Percentiles rank a stretch among this genome's conserved stretches.
phyloP scores from a whole-genome alignment of 2,329 filamentous ascomycete genomes.

The Venturia asperata region DNA sequence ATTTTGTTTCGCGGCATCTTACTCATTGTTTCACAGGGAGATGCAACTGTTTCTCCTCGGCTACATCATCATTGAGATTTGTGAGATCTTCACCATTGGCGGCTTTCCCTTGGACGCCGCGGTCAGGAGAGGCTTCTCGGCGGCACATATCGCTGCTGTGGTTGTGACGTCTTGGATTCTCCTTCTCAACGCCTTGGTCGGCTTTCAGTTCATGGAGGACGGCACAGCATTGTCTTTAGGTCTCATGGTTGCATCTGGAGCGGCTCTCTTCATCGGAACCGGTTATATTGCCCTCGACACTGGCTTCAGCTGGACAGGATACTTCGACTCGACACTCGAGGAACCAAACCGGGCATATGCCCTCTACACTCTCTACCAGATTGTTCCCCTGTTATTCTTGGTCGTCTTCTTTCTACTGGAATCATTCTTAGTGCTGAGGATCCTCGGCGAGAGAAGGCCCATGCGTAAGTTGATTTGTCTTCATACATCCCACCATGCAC shows the following conservation, averaged over 20 bases:
- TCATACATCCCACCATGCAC: conserved; percentile 5
- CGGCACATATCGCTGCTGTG: conserved; percentile 84
- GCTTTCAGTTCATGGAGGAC: conserved; percentile 89
- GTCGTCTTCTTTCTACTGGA: conserved; percentile 81
- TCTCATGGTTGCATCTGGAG: conserved; percentile 64
- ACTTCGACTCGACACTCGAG: conserved; percentile 54
- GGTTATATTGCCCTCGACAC: conserved; percentile 96
- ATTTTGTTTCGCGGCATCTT: not conserved
- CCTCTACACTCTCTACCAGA: conserved; percentile 89
- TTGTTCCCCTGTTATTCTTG: conserved; percentile 83
- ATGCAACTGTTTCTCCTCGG: conserved; percentile 90
- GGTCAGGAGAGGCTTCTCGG: conserved; percentile 77
- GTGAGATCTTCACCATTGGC: conserved; percentile 93
- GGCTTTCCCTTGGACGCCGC: conserved; percentile 68
- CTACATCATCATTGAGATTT: conserved; percentile 82
- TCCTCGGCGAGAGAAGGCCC: conserved; percentile 84
- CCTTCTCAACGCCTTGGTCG: conserved; percentile 84
- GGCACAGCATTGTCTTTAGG: conserved; percentile 78
- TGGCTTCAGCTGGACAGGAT: conserved; percentile 74
- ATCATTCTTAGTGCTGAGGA: conserved; percentile 69
- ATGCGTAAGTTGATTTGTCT: conserved; percentile 55
- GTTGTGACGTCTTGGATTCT: conserved; percentile 84
- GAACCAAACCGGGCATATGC: conserved; percentile 62
- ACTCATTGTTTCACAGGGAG: conserved; percentile 53
- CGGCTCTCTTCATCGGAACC: conserved; percentile 73